phyloP scores from a whole-genome alignment of 495 filamentous ascomycete genomes.

The Choiromyces venosus region DNA sequence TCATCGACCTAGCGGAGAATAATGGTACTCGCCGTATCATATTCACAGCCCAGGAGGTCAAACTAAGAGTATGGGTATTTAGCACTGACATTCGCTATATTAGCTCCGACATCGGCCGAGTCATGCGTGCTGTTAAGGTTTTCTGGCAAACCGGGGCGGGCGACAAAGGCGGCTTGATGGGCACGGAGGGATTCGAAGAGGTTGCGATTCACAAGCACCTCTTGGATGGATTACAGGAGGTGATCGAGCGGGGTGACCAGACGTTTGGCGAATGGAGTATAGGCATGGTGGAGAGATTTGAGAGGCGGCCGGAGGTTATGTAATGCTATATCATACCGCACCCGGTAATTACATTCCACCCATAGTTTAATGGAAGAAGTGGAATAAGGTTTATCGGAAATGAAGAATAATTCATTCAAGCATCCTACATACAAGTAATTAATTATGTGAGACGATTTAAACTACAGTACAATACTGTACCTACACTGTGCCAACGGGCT shows the following conservation, averaged over 20 bases:
- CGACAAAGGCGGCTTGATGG: slow-evolving; percentile 18
- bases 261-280: slow-evolving; percentile 30
- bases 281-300: slow-evolving; percentile 34
- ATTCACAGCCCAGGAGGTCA: slow-evolving; percentile 5
- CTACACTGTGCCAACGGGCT: too few relatives aligned
- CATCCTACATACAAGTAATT: too few relatives aligned
- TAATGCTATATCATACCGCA: not conserved
- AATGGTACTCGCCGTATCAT: slow-evolving; percentile 24
- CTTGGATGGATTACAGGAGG: slow-evolving; percentile 19
- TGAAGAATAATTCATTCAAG: not conserved
- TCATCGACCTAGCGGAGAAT: slow-evolving; percentile 21
- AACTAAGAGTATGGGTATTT: slow-evolving; percentile 59
- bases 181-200: slow-evolving; percentile 30
- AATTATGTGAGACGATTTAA: too few relatives aligned
- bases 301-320: not conserved
- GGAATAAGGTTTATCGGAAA: too few relatives aligned
- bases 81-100: slow-evolving; percentile 62
- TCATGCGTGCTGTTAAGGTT: slow-evolving; percentile 36
- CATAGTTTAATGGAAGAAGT: not conserved
- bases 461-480: too few relatives aligned
- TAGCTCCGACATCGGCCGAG: slow-evolving; percentile 1
- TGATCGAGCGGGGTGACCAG: slow-evolving; percentile 1
- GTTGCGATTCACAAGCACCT: slow-evolving; percentile 19
- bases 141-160: slow-evolving; percentile 24
- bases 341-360: too few relatives aligned